Base-by-base conservation (phyloP, 106 monocot genomes). In the Acorus gramineus region DNA sequence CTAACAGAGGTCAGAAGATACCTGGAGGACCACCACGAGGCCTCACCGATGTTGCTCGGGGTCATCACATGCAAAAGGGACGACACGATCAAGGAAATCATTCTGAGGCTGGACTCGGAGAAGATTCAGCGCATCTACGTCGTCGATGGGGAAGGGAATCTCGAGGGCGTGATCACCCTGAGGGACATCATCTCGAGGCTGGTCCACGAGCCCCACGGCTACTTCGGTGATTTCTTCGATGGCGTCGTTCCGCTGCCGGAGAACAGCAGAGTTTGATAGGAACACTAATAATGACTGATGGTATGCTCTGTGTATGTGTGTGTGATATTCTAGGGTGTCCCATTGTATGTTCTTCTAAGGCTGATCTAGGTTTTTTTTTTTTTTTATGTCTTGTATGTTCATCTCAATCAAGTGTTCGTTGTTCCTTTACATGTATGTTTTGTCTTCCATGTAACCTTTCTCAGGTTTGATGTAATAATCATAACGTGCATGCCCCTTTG, bases 211-310 rank as follows among this genome's bases (percentile, higher is more conserved):
- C 95, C 95, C 4, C 84, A 53, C 52, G 80, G 80, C 56, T 95
- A 95, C 63, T 95, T 95, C 46, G 95, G 95, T 4, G 87, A 95
- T 72, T 95, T 95, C 80, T 95, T 95, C 6, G 86, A 95, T 63
- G 95, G 86, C 2, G 84, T 95, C 42, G 86, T 95, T 53, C 95
- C 95, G 1, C 54, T 95, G 62, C 95, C 95, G 5, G 57, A 72
- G 57, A 82, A 89, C 71, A 86, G 89, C 62, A 75, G 86, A 44
- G 94, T 94, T 11, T 94, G 72, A 83, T 28, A 28, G 1, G 28
- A 28, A 28, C 28, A 0, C 28, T 28, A 28, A 28, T 28, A 28
- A 28, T 28, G 28, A 28, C 28, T 28, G 28, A 28, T 28, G 28
- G 28, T 28, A 28, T 28, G 28, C 28, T 28, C 28, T 28, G 28